Evolutionary conservation across 352 stramenopile genomes (phyloP), one percentile per base, ranked within the genome.

Genomic region (Pythium rhizo-oryzae): DNA sequence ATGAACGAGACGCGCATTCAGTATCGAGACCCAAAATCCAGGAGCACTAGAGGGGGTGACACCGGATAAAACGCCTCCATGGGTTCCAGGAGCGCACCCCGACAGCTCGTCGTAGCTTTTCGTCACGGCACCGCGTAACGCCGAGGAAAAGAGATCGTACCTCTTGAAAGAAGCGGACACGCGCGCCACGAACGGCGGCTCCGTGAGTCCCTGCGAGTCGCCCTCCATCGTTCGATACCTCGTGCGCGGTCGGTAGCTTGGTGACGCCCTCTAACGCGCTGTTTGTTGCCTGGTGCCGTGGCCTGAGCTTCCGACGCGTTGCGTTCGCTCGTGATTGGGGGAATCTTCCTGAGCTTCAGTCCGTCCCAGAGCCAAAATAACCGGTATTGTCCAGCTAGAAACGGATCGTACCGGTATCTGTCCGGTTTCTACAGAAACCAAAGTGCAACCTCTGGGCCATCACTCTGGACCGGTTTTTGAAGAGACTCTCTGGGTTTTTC

Each of bases 161-260:
- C 87, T 82, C 69, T 87, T 88, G 44, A 96, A 87, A 24, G 87
- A 96, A 41, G 80, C 76, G n/a, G 72, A 84, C 46, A 96, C 80
- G 59, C 85, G 80, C 63, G 84, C 85, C 50, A 94, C 74, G 72
- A 94, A 94, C 53, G 85, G 83, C 59, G 87, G 87, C 65, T 96
- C 87, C 59, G 66, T 72, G 43, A 72, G 66, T 39, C 59, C 59
- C 59, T 67, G 59, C 18, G 66, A 72, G 46, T 72, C 66, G 37
- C 66, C 66, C 46, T 64, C 66, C 52, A 60, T 54, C 11, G 67
- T 67, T 41, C 41, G 41, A 19, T 47, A 19, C 15, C n/a, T 54
- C 24, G 13, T 55, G 15, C 11, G 13, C 19, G 30, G 51, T 54
- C 24, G 30, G 47, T 65, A 9, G 13, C n/a, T 21, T 43, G 24